Conservation (phyloP, 2,329 filamentous ascomycete species). For the Claviceps sp. region DNA sequence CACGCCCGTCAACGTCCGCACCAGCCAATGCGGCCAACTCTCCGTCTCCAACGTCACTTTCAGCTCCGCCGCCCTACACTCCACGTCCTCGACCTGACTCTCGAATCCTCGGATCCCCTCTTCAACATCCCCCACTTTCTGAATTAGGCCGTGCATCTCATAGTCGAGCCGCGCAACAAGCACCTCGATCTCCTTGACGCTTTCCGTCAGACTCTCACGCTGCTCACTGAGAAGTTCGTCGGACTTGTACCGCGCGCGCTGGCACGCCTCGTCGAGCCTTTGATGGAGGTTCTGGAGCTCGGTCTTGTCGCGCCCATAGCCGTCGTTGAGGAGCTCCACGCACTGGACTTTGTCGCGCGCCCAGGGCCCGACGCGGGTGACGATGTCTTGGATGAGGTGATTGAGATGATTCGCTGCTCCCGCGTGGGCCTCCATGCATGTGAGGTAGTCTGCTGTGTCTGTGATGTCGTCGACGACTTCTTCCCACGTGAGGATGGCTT, state of each 20-base stretch:
- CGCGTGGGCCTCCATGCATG: constrained; percentile 22
- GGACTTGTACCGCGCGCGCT: constrained; percentile 51
- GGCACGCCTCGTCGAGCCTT: constrained; percentile 56
- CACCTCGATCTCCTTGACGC: constrained; percentile 65
- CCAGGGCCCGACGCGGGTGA: constrained; percentile 44
- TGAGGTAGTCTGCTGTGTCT: constrained; percentile 16
- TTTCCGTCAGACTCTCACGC: constrained; percentile 53
- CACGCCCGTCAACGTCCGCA: constrained; percentile 46
- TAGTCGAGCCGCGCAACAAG: constrained; percentile 81
- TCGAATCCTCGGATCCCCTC: constrained; percentile 71
- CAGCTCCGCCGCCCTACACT: constrained; percentile 48
- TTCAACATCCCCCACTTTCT: constrained; percentile 77
- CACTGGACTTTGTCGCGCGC: constrained; percentile 41
- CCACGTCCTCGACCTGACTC: constrained; percentile 59
- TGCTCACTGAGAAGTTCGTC: constrained; percentile 59
- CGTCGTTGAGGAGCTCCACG: constrained; percentile 46
- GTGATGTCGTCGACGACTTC: constrained; percentile 31
- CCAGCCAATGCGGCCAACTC: constrained; percentile 51
- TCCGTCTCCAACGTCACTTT: constrained; percentile 49
- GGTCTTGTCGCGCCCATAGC: constrained; percentile 48
- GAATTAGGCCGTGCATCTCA: constrained; percentile 67
- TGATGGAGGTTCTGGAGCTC: constrained; percentile 55
- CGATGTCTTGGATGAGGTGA: constrained; percentile 36
- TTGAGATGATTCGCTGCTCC: constrained; percentile 45
- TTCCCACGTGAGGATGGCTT: constrained; percentile 57